Base-by-base conservation (phyloP, 177 flowering plant species). In the Vitis hybrid region DNA sequence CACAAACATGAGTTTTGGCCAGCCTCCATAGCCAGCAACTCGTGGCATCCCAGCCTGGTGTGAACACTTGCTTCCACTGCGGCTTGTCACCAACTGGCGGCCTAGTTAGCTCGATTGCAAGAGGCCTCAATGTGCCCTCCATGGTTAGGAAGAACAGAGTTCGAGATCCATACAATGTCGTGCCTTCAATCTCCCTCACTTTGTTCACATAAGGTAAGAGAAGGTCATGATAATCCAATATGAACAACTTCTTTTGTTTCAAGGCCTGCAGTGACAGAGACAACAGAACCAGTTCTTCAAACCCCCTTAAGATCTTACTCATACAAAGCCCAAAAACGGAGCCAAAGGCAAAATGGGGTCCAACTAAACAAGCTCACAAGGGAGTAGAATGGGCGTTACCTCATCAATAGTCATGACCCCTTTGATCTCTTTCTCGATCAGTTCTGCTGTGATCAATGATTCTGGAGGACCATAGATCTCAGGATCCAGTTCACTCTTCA, bases 71-170 rank as follows among this genome's bases (percentile, higher is more conserved):
- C 65, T 73, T 79, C 84, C 79, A 72, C 12, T 67, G 77, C 0
- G 83, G 81, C 65, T 72, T 68, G 16, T 65, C 71, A 13, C 56
- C 72, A 1, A 68, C 19, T 1, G 77, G 77, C 10, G 88, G 90
- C 2, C 79, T 77, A 12, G 76, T 81, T 6, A 87, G 83, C 78
- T 87, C 90, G 18, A 85, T 87, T 15, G 84, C 89, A 13, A 85
- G 6, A 0, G 89, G 85, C 66, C 51, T 78, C 19, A 85, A 67
- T 0, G 86, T 79, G 16, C 77, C 71, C 0, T 67, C 56, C 1
- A 58, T 51, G 7, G 67, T 75, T 12, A 82, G 83, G 79, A 80
- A 84, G 74, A 87, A 80, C 18, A 87, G 15, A 0, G 90, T 79
- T 15, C 89, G 70, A 2, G 90, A 77, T 12, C 75, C 89, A 57